Base-by-base conservation (phyloP, 768 basidiomycete species). In the Mycena maculata region DNA sequence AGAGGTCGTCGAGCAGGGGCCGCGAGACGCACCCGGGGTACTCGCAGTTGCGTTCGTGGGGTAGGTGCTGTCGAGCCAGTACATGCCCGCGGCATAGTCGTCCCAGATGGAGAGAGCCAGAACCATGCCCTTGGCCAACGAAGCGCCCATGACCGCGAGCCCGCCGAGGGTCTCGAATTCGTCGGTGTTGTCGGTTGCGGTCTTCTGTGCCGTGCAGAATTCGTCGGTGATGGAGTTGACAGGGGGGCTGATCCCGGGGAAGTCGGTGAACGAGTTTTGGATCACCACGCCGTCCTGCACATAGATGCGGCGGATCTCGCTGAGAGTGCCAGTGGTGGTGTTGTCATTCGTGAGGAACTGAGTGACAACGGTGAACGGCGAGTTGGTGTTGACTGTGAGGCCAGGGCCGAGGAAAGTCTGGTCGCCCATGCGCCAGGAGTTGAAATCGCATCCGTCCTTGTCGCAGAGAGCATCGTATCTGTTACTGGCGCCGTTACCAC, bases 381-480 rank as follows among this genome's bases (percentile, higher is more conserved):
- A 68, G 74, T 60, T 78, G 75, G 85, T 87, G 80, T 87, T 83
- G 74, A 87, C 81, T 63, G 78, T 84, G 73, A 74, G 67, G 65
- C 82, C 82, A 18, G 72, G 71, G 44, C 87, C 87, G 73, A 81
- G 80, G 83, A 86, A 88, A 59, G 72, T 66, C 65, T 69, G 72
- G 71, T 75, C 71, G 45, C 86, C 86, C 83, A 84, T 80, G 72
- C 86, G 85, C 80, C 71, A 88, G 25, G 87, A 85, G 84, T 87
- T 88, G 83, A 86, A 87, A 73, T 87, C 87, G 76, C 87, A 88
- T 52, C 87, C 86, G 69, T 84, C 85, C 63, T 79, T 77, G 76
- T 88, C 86, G 76, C 87, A 88, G 49, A n/a, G n/a, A n/a, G n/a
- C n/a, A n/a, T n/a, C n/a, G n/a, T n/a, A n/a, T n/a, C n/a, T n/a